These are phyloP conservation scores for Wickerhamiella brachini DNA, from an alignment of 805 yeast genomes.

Conservation along the genomic window DNA sequence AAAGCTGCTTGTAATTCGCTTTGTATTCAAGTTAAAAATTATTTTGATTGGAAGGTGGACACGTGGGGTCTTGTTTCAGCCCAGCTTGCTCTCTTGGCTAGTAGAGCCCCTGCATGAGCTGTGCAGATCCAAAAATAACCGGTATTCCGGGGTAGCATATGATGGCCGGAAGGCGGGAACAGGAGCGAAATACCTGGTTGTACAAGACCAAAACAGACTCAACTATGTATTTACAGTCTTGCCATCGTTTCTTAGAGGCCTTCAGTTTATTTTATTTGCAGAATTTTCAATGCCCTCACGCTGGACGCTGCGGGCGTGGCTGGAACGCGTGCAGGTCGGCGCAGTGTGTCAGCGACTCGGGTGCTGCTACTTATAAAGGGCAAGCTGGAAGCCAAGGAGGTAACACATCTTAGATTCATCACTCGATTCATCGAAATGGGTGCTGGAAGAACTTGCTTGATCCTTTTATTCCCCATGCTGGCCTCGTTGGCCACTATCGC, in stretches of 20 bases:
- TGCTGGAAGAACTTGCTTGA: conserved; percentile 20
- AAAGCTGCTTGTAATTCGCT: not conserved
- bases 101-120: not conserved
- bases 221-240: no score
- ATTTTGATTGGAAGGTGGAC: no score
- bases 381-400: not conserved
- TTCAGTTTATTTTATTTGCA: no score
- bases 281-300: not conserved
- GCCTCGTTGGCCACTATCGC: conserved; percentile 31
- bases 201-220: no score
- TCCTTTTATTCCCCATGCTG: conserved; percentile 23
- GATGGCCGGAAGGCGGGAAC: not conserved
- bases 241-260: no score
- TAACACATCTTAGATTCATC: no score
- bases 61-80: not conserved
- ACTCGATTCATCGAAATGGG: not conserved
- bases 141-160: not conserved
- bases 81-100: not conserved
- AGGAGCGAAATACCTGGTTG: no score
- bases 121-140: not conserved
- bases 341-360: not conserved
- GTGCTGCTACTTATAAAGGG: not conserved
- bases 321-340: not conserved
- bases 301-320: not conserved
- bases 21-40: no score